phyloP scores from a whole-genome alignment of 768 basidiomycete genomes.

The Hygrocybe coccinea region DNA sequence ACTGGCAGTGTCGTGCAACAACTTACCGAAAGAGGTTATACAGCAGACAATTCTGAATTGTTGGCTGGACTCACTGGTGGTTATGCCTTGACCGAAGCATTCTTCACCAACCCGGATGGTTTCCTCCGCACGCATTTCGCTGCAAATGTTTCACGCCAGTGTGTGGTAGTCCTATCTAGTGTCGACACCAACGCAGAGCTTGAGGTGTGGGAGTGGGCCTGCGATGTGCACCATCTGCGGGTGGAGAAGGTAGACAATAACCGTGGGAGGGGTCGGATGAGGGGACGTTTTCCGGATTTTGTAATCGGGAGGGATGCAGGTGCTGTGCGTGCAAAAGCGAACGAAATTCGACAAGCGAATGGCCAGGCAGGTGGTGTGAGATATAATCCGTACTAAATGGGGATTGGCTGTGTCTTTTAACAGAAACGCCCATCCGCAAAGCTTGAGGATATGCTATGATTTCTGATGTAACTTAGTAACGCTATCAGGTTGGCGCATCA shows the following conservation, averaged over 20 bases:
- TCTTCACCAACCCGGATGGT: background rate
- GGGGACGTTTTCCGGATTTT: constrained; percentile 1
- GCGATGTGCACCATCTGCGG: background rate
- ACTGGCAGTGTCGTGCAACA: too few relatives aligned
- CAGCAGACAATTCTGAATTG: background rate
- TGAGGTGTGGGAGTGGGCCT: constrained; percentile 1
- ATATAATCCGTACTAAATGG: too few relatives aligned
- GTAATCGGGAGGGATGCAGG: background rate
- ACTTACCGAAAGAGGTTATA: too few relatives aligned
- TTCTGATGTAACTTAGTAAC: too few relatives aligned
- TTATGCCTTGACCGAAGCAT: background rate
- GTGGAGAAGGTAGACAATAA: background rate
- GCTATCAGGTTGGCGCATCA: too few relatives aligned
- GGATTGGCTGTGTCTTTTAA: too few relatives aligned
- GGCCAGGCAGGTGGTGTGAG: background rate
- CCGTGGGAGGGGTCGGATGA: background rate
- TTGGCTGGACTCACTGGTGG: background rate
- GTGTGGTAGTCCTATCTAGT: background rate
- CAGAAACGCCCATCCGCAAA: too few relatives aligned
- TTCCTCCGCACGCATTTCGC: background rate
- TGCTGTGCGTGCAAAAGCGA: background rate
- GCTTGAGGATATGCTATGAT: too few relatives aligned
- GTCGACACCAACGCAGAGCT: background rate
- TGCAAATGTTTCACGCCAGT: background rate
- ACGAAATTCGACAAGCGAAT: background rate